Evolutionary conservation across 1,284 basidiomycete species (phyloP).

Genomic region (Tremellales sp.): DNA sequence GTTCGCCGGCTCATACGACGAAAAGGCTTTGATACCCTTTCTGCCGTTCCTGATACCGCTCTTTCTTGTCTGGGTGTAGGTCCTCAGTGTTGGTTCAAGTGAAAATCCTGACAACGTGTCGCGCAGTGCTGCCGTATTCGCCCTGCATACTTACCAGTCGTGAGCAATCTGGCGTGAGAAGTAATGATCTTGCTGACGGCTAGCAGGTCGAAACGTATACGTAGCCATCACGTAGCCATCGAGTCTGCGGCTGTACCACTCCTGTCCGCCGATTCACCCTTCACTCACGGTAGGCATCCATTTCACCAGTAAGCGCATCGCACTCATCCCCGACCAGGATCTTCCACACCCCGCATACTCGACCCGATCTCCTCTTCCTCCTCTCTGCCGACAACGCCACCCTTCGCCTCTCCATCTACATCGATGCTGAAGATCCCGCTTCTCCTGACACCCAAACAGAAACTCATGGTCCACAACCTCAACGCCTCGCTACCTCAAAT

Average conservation of each 20-base stretch:
- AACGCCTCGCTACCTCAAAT: constrained; percentile 27
- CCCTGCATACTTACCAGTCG: constrained; percentile 32
- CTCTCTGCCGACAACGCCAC: neutral
- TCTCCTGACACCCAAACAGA: constrained; percentile 29
- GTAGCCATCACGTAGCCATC: constrained; percentile 1
- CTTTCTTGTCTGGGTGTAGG: constrained; percentile 28
- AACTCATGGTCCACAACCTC: constrained; percentile 30
- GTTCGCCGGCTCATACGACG: constrained; percentile 3
- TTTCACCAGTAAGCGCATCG: no score
- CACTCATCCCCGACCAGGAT: no score
- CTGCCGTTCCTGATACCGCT: constrained; percentile 34
- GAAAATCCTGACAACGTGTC: neutral
- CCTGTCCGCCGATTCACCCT: neutral
- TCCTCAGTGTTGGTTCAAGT: neutral
- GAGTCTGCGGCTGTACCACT: constrained; percentile 3
- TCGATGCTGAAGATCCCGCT: constrained; percentile 21
- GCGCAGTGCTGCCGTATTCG: constrained; percentile 19
- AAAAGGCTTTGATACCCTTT: constrained; percentile 25
- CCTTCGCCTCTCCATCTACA: neutral
- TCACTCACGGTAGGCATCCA: no score
- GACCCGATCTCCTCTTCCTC: constrained; percentile 5
- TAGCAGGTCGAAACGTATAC: constrained; percentile 9
- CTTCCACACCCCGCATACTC: neutral
- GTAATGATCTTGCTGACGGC: no score
- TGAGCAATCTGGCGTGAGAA: no score